These are phyloP conservation scores for Trichoderma gracile DNA, from an alignment of 2,329 filamentous ascomycete species.

Conservation along the genomic window DNA sequence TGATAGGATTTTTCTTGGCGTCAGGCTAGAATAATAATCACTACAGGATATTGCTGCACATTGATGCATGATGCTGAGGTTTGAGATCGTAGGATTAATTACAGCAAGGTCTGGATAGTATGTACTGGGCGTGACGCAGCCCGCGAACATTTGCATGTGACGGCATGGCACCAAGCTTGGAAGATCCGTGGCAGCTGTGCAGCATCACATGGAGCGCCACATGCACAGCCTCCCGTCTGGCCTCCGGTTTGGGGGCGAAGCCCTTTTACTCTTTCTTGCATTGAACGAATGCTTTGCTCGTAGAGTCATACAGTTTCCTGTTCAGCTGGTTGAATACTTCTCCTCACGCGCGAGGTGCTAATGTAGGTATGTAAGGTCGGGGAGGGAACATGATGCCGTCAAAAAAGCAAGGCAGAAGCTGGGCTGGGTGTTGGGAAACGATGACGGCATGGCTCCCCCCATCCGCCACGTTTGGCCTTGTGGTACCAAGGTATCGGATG, in stretches of 20 bases:
- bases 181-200: not conserved
- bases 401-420: not conserved
- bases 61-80: not conserved
- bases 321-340: too few species aligned
- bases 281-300: not conserved
- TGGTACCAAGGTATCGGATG: not conserved
- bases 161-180: not conserved
- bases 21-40: not conserved
- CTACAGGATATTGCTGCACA: constrained; percentile 10
- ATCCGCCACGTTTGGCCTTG: not conserved
- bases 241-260: too few species aligned
- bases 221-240: not conserved
- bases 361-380: too few species aligned
- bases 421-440: not conserved
- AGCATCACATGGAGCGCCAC: constrained; percentile 11
- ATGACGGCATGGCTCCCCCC: constrained; percentile 23
- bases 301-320: too few species aligned
- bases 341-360: not conserved
- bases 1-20: not conserved
- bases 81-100: not conserved
- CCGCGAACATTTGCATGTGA: constrained; percentile 20
- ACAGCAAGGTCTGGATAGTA: not conserved
- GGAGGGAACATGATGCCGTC: not conserved
- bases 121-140: not conserved
- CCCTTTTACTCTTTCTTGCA: not conserved